Percentiles rank a stretch among this genome's conserved stretches.
Conservation (phyloP, 2,329 filamentous ascomycete species). For the Ascochyta rabiei region DNA sequence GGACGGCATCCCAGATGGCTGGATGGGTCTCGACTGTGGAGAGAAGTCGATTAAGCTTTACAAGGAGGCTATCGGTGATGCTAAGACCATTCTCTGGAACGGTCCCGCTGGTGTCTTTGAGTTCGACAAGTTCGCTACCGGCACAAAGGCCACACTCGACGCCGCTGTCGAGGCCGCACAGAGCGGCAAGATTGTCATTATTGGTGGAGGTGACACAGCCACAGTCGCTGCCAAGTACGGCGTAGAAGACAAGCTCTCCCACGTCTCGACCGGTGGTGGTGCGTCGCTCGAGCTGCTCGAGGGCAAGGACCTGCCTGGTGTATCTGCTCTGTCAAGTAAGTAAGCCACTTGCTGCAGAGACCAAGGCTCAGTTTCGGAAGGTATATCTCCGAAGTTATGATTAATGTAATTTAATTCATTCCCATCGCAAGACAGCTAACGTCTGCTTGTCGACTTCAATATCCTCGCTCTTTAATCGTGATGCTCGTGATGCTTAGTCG, state of each 20-base stretch:
- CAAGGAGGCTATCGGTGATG: conserved; percentile 82
- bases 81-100: conserved; percentile 99
- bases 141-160: conserved; percentile 91
- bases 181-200: conserved; percentile 94
- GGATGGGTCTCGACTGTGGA: conserved; percentile 97
- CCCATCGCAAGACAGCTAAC: conserved; percentile 25
- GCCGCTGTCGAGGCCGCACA: conserved; percentile 81
- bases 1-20: conserved; percentile 92
- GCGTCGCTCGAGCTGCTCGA: conserved; percentile 95
- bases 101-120: conserved; percentile 97
- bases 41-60: conserved; percentile 86
- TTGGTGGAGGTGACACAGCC: conserved; percentile 96
- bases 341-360: conserved; percentile 47
- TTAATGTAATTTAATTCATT: conserved; percentile 37
- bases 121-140: conserved; percentile 90
- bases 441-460: conserved; percentile 14
- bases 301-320: conserved; percentile 96
- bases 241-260: conserved; percentile 95
- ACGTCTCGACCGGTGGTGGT: conserved; percentile 96
- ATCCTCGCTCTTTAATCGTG: conserved; percentile 6
- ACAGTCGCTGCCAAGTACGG: conserved; percentile 97
- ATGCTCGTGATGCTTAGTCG: conserved; percentile 17
- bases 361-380: conserved; percentile 40
- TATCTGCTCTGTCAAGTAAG: conserved; percentile 83
- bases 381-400: conserved; percentile 44